Percentiles rank a stretch among this genome's conserved stretches.
These are phyloP conservation scores for Ophiostoma perfectum DNA, from an alignment of 2,329 filamentous ascomycete species.

Conservation along the genomic window DNA sequence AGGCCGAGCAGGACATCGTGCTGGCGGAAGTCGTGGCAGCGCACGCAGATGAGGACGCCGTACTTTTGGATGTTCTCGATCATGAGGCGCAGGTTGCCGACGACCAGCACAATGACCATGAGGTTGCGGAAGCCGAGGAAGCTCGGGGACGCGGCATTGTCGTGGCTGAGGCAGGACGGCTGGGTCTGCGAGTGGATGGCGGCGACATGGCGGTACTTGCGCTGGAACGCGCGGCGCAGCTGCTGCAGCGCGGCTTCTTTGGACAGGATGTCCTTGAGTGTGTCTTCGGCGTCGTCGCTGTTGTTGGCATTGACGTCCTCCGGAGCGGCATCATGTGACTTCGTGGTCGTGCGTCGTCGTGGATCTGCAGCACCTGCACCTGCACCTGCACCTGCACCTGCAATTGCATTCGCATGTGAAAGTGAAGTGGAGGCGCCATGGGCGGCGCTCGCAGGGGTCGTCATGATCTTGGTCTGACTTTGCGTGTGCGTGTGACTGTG, in stretches of 20 bases:
- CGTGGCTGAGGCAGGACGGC: slow-evolving; percentile 80
- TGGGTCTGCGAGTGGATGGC: slow-evolving; percentile 70
- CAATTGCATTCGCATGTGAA: slow-evolving; percentile 20
- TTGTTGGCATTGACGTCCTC: background rate
- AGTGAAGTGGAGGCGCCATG: slow-evolving; percentile 13
- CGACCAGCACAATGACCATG: slow-evolving; percentile 89
- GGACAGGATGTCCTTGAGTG: background rate
- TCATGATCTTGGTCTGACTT: background rate
- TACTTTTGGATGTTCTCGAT: slow-evolving; percentile 99
- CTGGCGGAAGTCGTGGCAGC: slow-evolving; percentile 78
- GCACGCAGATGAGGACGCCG: slow-evolving; percentile 86
- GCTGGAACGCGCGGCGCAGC: slow-evolving; percentile 39
- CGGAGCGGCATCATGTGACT: background rate
- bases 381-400: background rate
- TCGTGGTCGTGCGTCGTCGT: slow-evolving; percentile 26
- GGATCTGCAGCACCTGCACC: slow-evolving; percentile 2
- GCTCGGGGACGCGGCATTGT: slow-evolving; percentile 67
- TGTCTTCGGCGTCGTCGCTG: background rate
- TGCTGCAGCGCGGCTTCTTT: slow-evolving; percentile 25
- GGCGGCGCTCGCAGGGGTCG: slow-evolving; percentile 11
- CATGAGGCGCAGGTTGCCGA: slow-evolving; percentile 87
- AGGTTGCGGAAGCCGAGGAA: slow-evolving; percentile 93
- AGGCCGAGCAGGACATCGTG: slow-evolving; percentile 72
- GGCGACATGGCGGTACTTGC: slow-evolving; percentile 86
- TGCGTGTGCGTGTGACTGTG: slow-evolving; percentile 1